Evolutionary conservation across 2,329 filamentous ascomycete species (phyloP).

Genomic region (Periconia digitata): DNA sequence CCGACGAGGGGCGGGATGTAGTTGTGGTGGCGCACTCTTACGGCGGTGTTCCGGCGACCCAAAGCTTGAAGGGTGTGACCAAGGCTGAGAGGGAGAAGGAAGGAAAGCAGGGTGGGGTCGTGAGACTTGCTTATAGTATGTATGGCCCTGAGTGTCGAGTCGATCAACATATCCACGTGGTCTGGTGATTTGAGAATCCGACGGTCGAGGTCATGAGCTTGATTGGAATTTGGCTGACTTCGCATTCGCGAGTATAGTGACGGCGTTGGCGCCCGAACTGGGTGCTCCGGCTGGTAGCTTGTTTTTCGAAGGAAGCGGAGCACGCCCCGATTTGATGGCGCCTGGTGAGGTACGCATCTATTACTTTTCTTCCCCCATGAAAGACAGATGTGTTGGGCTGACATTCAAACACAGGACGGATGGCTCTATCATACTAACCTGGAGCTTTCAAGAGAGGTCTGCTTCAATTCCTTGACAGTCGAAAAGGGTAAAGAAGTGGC

Average conservation of each 20-base stretch:
- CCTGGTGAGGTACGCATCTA: slow-evolving; percentile 13
- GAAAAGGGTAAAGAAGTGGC: slow-evolving; percentile 17
- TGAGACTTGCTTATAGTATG: slow-evolving; percentile 25
- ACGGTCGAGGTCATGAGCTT: no score
- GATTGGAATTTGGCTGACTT: no score
- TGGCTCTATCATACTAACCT: slow-evolving; percentile 12
- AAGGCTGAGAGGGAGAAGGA: slow-evolving; percentile 25
- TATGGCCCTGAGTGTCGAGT: no score
- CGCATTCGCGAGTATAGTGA: no score
- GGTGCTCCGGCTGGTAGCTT: slow-evolving; percentile 5
- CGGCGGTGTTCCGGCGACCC: slow-evolving; percentile 33
- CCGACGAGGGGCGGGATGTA: slow-evolving; percentile 38
- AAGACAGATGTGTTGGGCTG: neutral
- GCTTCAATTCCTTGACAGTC: slow-evolving; percentile 19
- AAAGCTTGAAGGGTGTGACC: slow-evolving; percentile 30
- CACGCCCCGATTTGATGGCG: neutral
- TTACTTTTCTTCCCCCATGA: neutral
- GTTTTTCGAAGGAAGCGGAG: neutral
- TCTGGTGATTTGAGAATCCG: slow-evolving; percentile 17
- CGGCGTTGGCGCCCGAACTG: slow-evolving; percentile 17
- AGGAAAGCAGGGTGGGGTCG: slow-evolving; percentile 36
- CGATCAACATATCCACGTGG: no score
- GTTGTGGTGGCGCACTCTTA: slow-evolving; percentile 44
- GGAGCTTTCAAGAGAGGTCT: slow-evolving; percentile 5
- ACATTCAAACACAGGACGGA: neutral